These are phyloP conservation scores for Boletus rubescentipes DNA, from an alignment of 768 basidiomycete genomes.

Conservation along the genomic window DNA sequence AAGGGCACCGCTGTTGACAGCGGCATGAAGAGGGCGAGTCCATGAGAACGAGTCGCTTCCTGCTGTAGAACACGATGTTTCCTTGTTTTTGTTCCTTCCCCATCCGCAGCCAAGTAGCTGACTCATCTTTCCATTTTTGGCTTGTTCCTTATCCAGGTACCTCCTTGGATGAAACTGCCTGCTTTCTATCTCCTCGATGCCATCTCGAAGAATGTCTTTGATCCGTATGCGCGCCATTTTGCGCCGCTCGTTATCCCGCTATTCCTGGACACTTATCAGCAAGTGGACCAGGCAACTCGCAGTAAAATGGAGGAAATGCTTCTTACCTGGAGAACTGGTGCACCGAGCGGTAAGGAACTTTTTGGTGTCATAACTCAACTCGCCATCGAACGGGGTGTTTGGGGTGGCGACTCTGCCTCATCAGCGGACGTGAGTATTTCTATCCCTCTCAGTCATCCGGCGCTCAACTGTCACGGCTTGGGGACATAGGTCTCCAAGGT, in stretches of 20 bases:
- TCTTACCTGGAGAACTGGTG: conserved; percentile 89
- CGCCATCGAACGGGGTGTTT: conserved; percentile 81
- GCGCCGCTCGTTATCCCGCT: conserved; percentile 76
- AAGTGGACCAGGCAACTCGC: conserved; percentile 81
- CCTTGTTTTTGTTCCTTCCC: conserved; percentile 32
- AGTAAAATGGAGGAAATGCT: conserved; percentile 99
- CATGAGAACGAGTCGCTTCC: conserved; percentile 34
- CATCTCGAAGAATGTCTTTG: conserved; percentile 93
- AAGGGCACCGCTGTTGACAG: conserved; percentile 34
- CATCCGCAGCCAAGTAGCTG: conserved; percentile 45
- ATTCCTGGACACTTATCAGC: conserved; percentile 84
- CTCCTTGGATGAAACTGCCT: conserved; percentile 87
- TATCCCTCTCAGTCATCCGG: not conserved
- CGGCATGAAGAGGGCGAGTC: conserved; percentile 37
- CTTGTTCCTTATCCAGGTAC: conserved; percentile 57
- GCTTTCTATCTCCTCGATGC: conserved; percentile 95
- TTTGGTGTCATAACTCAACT: conserved; percentile 81
- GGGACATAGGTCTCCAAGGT: conserved; percentile 60
- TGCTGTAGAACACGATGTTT: conserved; percentile 23
- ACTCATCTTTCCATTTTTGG: conserved; percentile 53
- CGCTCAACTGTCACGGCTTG: conserved; percentile 6
- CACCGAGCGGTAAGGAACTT: conserved; percentile 75
- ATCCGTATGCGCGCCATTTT: conserved; percentile 88
- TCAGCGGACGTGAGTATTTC: conserved; percentile 38
- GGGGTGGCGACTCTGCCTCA: conserved; percentile 56